Evolutionary conservation across 2,329 filamentous ascomycete genomes (phyloP).

Genomic region (Nemania abortiva): DNA sequence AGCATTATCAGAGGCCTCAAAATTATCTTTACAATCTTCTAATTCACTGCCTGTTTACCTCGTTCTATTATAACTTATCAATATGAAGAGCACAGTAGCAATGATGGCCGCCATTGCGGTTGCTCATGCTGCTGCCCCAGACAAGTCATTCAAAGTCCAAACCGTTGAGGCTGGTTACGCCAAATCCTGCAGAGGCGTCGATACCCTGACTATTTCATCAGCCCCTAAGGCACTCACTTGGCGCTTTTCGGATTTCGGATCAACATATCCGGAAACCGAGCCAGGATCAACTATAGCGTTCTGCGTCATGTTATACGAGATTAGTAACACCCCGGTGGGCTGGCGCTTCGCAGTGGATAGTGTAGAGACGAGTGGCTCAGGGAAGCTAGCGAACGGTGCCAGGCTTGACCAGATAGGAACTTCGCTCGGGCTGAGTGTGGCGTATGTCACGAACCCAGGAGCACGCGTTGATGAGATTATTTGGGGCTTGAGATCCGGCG

Average conservation of each 20-base stretch:
- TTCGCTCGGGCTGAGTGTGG: background rate
- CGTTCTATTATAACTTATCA: background rate
- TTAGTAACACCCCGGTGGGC: constrained; percentile 2
- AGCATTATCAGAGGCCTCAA: background rate
- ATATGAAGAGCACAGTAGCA: constrained; percentile 7
- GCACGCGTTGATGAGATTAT: constrained; percentile 5
- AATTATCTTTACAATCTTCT: background rate
- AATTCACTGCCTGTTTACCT: background rate
- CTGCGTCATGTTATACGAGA: constrained; percentile 19
- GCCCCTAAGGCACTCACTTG: constrained; percentile 21
- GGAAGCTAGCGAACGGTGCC: constrained; percentile 12
- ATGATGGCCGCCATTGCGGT: background rate
- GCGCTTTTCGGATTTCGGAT: constrained; percentile 19
- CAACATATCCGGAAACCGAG: constrained; percentile 2
- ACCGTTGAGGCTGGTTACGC: constrained; percentile 10
- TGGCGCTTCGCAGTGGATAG: constrained; percentile 25
- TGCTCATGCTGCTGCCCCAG: constrained; percentile 9
- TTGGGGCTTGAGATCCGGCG: constrained; percentile 2
- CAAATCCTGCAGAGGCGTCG: constrained; percentile 15
- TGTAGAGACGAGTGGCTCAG: constrained; percentile 4
- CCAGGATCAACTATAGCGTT: background rate
- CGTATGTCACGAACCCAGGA: constrained; percentile 14
- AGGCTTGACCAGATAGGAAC: background rate
- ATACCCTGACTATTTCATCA: constrained; percentile 19
- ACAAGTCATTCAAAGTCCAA: constrained; percentile 19